Evolutionary conservation across 495 filamentous ascomycete genomes (phyloP), one percentile per base, ranked within the genome.

Genomic region (Rusavskia elegans): DNA sequence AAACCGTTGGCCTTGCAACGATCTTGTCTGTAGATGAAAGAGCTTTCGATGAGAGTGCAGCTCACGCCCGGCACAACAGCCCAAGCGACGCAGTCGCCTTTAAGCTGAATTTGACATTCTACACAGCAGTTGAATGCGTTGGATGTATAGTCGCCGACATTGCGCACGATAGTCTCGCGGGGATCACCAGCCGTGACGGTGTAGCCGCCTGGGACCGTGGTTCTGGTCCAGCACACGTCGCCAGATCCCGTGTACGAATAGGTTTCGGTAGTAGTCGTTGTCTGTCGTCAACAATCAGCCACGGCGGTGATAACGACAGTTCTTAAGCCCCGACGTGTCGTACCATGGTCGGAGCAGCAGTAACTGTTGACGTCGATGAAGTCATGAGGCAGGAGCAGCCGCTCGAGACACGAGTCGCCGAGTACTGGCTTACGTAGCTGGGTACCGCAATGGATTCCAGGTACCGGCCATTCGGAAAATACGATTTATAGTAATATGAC

Each of bases 51-150:
- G 4, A n/a, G 19, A 46, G 44, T 46, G 44, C 44, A 46, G 20
- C 44, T 46, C 44, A 46, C 44, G 2, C 44, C 44, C 16, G 44
- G 44, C 13, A 46, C 44, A 4, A 46, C 44, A 4, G 44, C 44
- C 44, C 44, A 46, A 46, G 44, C 44, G 44, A 14, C 44, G 44
- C 44, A 46, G 44, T 46, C 44, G 44, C 44, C 44, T 23, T 46
- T 46, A 13, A 46, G 14, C 20, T 46, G 44, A 13, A 46, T 46
- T 20, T 16, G 44, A 46, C 44, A 46, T 13, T 46, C 44, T 5
- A 23, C 2, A 13, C 44, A 46, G 20, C 44, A 46, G 5, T 14
- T 46, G 20, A 2, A 21, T 20, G 44, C 44, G 44, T 23, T 46
- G 44, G 44, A 4, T 0, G 25, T 27, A 27, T 27, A 27, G 44